Base-by-base conservation (phyloP, 2,329 filamentous ascomycete genomes). In the Leptographium procerum region DNA sequence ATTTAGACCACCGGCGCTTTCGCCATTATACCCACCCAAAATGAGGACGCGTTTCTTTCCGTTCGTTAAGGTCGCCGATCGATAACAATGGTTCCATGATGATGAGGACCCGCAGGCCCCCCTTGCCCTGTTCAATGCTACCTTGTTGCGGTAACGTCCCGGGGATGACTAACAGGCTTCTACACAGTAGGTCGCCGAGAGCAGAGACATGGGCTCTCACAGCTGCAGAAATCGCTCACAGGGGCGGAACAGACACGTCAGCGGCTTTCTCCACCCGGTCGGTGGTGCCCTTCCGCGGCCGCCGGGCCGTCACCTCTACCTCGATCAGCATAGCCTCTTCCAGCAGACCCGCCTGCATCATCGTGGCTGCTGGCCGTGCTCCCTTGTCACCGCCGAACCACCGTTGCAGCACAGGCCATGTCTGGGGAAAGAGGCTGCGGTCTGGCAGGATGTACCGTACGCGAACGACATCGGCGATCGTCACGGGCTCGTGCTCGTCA, bases 361-460 rank as follows among this genome's bases (percentile, higher is more conserved):
- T 81, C 1, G 77, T 81, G 24, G 78, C 78, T 28, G 78, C 78
- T 1, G 79, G 78, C 34, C 73, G 68, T n/a, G 77, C 73, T 3
- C 72, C 66, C 3, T 73, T 73, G 51, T 76, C 71, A 3, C 72
- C 66, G 8, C 76, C 77, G 54, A 81, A 70, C 73, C 75, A 81
- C 62, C 71, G 74, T 61, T 70, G 70, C 62, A 81, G 65, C 3
- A 80, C 74, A 1, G 75, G 72, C 78, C 77, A 81, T 19, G 73
- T 77, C 64, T 68, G 67, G 13, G 72, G 66, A 57, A 81, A 81
- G 54, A 80, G 75, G 19, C 66, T 61, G 7, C 74, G 68, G 59
- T 79, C 69, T 3, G 77, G 75, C 24, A 81, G 68, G 52, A 80
- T 78, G 62, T 82, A 82, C 13, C 71, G 69, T 16, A 81, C 78